These are phyloP conservation scores for Diplodia corticola DNA, from an alignment of 2,329 filamentous ascomycete species.

Conservation along the genomic window DNA sequence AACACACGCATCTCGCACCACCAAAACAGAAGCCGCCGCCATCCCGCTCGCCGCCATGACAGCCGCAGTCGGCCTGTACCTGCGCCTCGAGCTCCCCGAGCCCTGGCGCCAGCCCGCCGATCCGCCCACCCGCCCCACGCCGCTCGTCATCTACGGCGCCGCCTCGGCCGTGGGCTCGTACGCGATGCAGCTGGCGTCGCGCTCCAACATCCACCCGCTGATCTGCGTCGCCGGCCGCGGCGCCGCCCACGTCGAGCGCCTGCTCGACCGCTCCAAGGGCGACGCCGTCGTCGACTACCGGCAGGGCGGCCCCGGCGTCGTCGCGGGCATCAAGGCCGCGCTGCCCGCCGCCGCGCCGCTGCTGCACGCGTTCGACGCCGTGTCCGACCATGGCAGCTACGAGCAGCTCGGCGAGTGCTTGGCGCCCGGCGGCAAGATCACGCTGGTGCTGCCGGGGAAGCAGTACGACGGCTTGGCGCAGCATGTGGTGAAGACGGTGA, in stretches of 20 bases:
- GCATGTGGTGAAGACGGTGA: neutral
- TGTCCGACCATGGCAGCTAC: slow-evolving; percentile 33
- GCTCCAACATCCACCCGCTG: slow-evolving; percentile 60
- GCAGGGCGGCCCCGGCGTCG: slow-evolving; percentile 30
- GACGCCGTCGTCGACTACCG: slow-evolving; percentile 64
- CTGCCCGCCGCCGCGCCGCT: slow-evolving; percentile 30
- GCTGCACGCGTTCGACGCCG: slow-evolving; percentile 36
- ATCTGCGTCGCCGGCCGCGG: slow-evolving; percentile 61
- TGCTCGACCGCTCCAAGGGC: slow-evolving; percentile 53
- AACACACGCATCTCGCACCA: neutral
- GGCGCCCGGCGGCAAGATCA: slow-evolving; percentile 36
- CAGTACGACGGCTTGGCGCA: slow-evolving; percentile 35
- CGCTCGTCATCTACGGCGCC: slow-evolving; percentile 53
- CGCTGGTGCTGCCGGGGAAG: slow-evolving; percentile 45
- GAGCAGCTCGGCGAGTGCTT: slow-evolving; percentile 43
- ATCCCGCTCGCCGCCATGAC: slow-evolving; percentile 57
- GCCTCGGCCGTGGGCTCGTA: slow-evolving; percentile 60
- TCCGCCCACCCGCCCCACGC: slow-evolving; percentile 37
- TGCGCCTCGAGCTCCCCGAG: slow-evolving; percentile 48
- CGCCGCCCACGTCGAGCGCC: slow-evolving; percentile 50
- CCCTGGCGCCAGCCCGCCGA: slow-evolving; percentile 43
- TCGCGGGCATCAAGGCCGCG: slow-evolving; percentile 31
- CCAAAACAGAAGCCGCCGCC: slow-evolving; percentile 51
- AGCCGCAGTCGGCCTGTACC: slow-evolving; percentile 54
- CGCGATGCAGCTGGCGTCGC: slow-evolving; percentile 56